Base-by-base conservation (phyloP, 83 land plant species). In the Thuja plicata region DNA sequence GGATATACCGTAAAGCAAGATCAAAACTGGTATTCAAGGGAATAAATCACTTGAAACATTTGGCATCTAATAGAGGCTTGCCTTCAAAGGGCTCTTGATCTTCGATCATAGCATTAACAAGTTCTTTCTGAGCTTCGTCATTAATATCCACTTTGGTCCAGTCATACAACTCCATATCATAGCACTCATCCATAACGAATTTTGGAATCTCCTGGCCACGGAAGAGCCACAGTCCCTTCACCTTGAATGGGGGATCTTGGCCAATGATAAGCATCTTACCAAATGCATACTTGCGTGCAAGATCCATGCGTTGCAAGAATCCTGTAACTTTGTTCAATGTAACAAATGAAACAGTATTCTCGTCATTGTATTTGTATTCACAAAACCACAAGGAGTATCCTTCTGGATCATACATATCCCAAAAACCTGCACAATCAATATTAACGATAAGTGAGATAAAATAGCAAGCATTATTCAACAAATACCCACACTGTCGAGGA, bases 341-440 rank as follows among this genome's bases (percentile, higher is more conserved):
- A 8, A 98, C 98, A 91, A 94, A 98, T 0, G 99, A 95, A 9
- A 98, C 99, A 0, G 96, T 93, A 89, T 98, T 98, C 92, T 98
- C 99, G 17, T 98, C 96, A 89, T 98, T 94, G 94, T 94, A 96
- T 89, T 98, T 98, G 96, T 96, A 98, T 60, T 98, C 97, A 88
- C 99, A 97, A 93, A 97, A 98, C 99, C 99, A 98, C 82, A 98
- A 89, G 21, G 99, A 98, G 91, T 98, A 98, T 6, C 99, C 99
- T 86, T 98, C 99, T 17, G 99, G 96, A 83, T 98, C 99, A 87
- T 92, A 98, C 99, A 98, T 98, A 87, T 98, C 99, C 99, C 99
- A 98, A 88, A 98, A 98, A 41, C 99, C 99, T 98, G 93, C 89
- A 87, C 66, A 34, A 21, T 17, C 37, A 87, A 12, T 21, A 48